Evolutionary conservation across 495 filamentous ascomycete species (phyloP).

Genomic region (Aspergillus kassunensis): DNA sequence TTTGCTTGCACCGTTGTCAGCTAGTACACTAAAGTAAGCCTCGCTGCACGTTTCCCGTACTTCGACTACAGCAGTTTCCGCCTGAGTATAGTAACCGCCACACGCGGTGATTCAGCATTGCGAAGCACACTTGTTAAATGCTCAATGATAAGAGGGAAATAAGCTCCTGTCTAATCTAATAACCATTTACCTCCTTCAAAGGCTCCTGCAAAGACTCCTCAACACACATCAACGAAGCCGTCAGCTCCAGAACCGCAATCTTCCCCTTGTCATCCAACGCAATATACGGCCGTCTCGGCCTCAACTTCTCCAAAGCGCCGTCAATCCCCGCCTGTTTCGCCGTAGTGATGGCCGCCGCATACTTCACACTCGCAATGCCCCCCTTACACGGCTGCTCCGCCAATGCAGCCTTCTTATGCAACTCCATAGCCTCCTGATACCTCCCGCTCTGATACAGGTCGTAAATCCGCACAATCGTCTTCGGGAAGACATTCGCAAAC

Average conservation of each 20-base stretch:
- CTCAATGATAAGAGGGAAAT: too few species aligned
- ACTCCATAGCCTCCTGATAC: background rate
- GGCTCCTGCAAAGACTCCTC: background rate
- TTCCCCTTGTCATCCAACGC: background rate
- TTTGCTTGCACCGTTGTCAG: too few species aligned
- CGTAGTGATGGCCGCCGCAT: background rate
- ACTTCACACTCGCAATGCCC: background rate
- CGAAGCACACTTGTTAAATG: too few species aligned
- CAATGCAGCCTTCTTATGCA: slow-evolving; percentile 2
- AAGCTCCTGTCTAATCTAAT: too few species aligned
- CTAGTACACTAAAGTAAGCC: too few species aligned
- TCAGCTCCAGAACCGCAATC: background rate
- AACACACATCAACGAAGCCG: background rate
- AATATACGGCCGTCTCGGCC: background rate
- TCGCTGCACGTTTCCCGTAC: too few species aligned
- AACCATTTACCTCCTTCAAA: too few species aligned
- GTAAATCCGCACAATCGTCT: background rate
- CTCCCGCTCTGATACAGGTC: background rate
- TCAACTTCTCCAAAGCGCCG: slow-evolving; percentile 1
- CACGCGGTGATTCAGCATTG: too few species aligned
- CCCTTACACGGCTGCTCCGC: slow-evolving; percentile 4
- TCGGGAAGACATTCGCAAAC: slow-evolving; percentile 7
- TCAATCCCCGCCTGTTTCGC: slow-evolving; percentile 1
- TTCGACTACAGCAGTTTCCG: too few species aligned
- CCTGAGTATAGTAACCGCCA: too few species aligned